Conservation (phyloP, 2,329 filamentous ascomycete species). For the Aspergillus pseudonomiae region DNA sequence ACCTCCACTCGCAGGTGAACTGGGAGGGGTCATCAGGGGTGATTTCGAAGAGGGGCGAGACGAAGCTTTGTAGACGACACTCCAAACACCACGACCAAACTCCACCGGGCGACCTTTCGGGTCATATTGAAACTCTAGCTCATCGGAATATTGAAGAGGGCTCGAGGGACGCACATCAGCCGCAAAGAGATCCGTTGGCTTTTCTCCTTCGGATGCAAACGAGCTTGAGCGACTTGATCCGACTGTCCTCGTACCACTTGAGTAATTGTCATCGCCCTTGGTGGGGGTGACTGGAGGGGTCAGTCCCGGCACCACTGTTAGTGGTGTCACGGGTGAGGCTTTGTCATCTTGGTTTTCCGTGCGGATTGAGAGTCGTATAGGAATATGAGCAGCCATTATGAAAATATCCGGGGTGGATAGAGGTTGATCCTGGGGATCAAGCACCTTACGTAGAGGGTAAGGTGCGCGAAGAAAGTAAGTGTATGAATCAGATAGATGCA, state of each 20-base stretch:
- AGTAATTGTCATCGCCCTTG: slow-evolving; percentile 20
- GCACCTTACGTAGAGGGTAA: background rate
- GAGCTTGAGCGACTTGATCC: slow-evolving; percentile 9
- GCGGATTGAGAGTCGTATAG: slow-evolving; percentile 32
- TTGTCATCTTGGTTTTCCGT: slow-evolving; percentile 23
- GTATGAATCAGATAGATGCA: background rate
- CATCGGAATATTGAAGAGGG: slow-evolving; percentile 35
- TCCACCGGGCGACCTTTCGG: slow-evolving; percentile 34
- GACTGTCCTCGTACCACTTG: slow-evolving; percentile 12
- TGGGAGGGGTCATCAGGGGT: slow-evolving; percentile 34
- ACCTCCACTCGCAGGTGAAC: slow-evolving; percentile 36
- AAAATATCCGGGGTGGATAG: background rate
- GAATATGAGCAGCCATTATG: slow-evolving; percentile 18
- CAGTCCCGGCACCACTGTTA: slow-evolving; percentile 24
- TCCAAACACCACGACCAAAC: slow-evolving; percentile 52
- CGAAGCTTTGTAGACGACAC: slow-evolving; percentile 49
- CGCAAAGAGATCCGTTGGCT: slow-evolving; percentile 3
- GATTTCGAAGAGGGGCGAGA: slow-evolving; percentile 21
- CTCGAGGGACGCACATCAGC: slow-evolving; percentile 5
- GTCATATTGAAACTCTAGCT: slow-evolving; percentile 37
- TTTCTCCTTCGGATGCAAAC: slow-evolving; percentile 10
- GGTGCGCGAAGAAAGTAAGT: background rate
- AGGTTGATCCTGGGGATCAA: background rate
- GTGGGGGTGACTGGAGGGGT: slow-evolving; percentile 43
- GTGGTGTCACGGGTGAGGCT: slow-evolving; percentile 12